These are phyloP conservation scores for Calonectria multiphialidica DNA, from an alignment of 2,329 filamentous ascomycete genomes.

Conservation along the genomic window DNA sequence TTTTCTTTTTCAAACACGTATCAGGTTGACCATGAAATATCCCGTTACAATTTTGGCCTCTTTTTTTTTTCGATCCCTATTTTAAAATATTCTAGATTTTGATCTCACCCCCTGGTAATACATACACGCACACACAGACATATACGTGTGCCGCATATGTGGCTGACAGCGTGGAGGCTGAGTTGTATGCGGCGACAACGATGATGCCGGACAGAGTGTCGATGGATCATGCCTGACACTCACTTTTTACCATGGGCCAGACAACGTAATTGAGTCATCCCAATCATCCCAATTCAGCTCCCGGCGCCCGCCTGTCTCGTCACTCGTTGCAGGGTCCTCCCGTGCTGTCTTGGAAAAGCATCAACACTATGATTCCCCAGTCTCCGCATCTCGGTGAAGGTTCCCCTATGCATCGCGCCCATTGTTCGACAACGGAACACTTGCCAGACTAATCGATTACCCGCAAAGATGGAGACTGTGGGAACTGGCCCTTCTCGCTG, in stretches of 20 bases:
- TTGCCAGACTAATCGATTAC: constrained; percentile 4
- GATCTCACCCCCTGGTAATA: neutral
- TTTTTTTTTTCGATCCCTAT: neutral
- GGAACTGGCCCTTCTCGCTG: neutral
- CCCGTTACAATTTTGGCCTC: neutral
- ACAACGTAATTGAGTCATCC: neutral
- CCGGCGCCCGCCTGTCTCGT: constrained; percentile 4
- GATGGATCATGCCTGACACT: neutral
- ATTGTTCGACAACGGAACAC: neutral
- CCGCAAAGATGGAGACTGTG: neutral
- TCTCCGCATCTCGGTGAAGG: neutral
- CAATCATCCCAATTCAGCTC: neutral
- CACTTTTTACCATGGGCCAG: neutral
- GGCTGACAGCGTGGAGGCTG: neutral
- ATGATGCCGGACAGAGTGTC: neutral
- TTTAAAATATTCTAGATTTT: neutral
- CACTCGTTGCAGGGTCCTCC: constrained; percentile 1
- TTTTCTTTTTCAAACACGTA: constrained; percentile 9
- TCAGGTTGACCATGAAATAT: constrained; percentile 6
- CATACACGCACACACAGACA: too few relatives aligned
- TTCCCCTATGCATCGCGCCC: neutral
- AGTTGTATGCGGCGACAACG: neutral
- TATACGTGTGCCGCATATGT: neutral
- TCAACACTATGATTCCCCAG: neutral
- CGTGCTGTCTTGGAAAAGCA: constrained; percentile 8